phyloP scores from a whole-genome alignment of 2,329 filamentous ascomycete genomes.

The Eutypella sp. region DNA sequence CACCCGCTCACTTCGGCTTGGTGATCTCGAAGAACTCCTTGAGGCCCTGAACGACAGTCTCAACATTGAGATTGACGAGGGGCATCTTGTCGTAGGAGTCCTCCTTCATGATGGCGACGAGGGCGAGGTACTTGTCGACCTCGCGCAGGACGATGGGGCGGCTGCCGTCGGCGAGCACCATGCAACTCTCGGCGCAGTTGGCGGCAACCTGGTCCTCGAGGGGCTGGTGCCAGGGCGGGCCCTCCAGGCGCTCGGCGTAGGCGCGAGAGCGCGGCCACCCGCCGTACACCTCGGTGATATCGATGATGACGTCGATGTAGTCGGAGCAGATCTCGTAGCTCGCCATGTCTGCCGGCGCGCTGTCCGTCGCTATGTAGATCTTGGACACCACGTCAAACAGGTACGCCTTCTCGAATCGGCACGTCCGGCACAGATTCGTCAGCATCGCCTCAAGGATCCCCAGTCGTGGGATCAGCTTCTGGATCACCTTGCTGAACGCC shows the following conservation, averaged over 20 bases:
- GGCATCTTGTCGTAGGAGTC: constrained; percentile 80
- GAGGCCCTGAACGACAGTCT: constrained; percentile 73
- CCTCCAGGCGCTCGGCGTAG: constrained; percentile 53
- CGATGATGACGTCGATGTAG: constrained; percentile 97
- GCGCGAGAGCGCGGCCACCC: constrained; percentile 57
- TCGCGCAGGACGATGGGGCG: constrained; percentile 64
- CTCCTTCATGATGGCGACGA: constrained; percentile 84
- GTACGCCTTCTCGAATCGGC: constrained; percentile 95
- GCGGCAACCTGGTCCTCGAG: constrained; percentile 63
- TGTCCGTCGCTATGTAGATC: constrained; percentile 97
- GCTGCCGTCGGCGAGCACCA: constrained; percentile 60
- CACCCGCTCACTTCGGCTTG: constrained; percentile 46
- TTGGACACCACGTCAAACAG: constrained; percentile 97
- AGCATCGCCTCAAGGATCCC: constrained; percentile 90
- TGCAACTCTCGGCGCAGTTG: constrained; percentile 61
- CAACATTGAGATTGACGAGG: constrained; percentile 81
- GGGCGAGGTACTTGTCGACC: constrained; percentile 69
- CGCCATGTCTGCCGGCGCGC: constrained; percentile 85
- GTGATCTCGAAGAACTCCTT: constrained; percentile 74
- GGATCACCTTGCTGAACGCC: constrained; percentile 96
- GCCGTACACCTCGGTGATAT: constrained; percentile 93
- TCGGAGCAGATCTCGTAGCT: constrained; percentile 98
- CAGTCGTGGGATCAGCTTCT: constrained; percentile 91
- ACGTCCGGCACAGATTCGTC: constrained; percentile 88
- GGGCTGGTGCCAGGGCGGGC: constrained; percentile 54